Base-by-base conservation (phyloP, 331 rosid genomes). In the Pyracantha coccinea region DNA sequence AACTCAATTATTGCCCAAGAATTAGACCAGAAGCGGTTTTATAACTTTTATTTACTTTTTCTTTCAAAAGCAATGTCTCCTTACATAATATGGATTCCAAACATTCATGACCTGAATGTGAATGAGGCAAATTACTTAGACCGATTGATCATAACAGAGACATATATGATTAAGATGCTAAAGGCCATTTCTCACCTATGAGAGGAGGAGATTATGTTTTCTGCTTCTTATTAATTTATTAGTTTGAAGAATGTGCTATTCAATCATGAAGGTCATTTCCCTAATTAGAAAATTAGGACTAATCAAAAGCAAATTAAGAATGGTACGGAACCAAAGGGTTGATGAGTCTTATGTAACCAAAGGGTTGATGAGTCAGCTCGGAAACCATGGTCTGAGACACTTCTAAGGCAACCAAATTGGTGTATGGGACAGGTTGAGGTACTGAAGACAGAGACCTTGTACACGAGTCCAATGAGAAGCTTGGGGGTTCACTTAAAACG, bases 321-420 rank as follows among this genome's bases (percentile, higher is more conserved):
- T 60, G 50, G 19, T 33, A 50, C 47, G 75, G 50, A 67, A 31
- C 33, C 45, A 10, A 35, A 9, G 44, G 44, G 44, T 32, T 32
- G 35, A 32, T 32, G 33, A 31, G 33, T 31, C 6, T 0, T 31
- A 31, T 31, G 33, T 7, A 31, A 31, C 33, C 57, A 25, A 52
- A 60, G 20, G 47, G 50, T 68, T 63, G 59, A 68, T 45, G 79
- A 28, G 61, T 69, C 62, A 77, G 33, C 24, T 1, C 45, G 82
- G 75, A 81, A 85, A 78, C 66, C 23, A 71, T 38, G 68, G 70
- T 44, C 71, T 65, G 69, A 83, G 62, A 67, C 72, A 86, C 97
- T 89, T 93, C 73, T 59, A 93, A 87, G 94, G 84, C 96, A 89
- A 84, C 91, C 90, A 81, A 91, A 25, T 76, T 75, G 72, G 75